Percentiles rank a stretch among this genome's conserved stretches.
Evolutionary conservation across 768 basidiomycete species (phyloP).

Genomic region (Leucocoprinus birnbaumii): DNA sequence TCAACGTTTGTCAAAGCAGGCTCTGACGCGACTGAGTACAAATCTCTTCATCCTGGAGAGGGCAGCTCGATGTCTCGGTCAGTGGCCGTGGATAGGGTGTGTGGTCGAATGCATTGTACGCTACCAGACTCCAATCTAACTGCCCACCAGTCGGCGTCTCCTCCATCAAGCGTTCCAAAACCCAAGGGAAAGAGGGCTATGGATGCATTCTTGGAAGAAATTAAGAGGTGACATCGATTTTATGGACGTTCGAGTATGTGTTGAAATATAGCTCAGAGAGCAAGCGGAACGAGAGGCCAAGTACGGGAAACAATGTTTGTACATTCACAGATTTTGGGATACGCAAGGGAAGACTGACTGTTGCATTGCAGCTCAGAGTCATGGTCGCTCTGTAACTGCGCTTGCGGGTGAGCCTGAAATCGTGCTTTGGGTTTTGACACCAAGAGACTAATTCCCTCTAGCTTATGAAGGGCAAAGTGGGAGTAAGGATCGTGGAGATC

Average conservation of each 20-base stretch:
- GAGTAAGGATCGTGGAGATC: constrained; percentile 86
- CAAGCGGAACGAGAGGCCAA: constrained; percentile 90
- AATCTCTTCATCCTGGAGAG: constrained; percentile 13
- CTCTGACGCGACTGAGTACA: constrained; percentile 41
- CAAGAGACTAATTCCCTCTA: background rate
- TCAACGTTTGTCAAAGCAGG: constrained; percentile 64
- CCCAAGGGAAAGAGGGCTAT: constrained; percentile 95
- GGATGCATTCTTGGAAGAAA: constrained; percentile 95
- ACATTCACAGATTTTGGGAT: too few relatives aligned
- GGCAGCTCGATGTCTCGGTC: background rate
- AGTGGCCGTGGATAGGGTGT: constrained; percentile 15
- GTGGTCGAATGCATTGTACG: constrained; percentile 4
- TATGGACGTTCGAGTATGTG: background rate
- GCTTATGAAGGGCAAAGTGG: constrained; percentile 92
- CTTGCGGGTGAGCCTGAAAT: constrained; percentile 51
- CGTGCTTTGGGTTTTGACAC: background rate
- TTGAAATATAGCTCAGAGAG: constrained; percentile 51
- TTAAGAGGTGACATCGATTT: constrained; percentile 65
- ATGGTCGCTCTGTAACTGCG: constrained; percentile 81
- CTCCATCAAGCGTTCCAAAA: constrained; percentile 51
- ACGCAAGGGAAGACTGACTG: too few relatives aligned
- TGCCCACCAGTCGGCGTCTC: constrained; percentile 50
- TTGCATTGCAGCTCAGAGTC: constrained; percentile 37
- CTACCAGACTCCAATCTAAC: background rate
- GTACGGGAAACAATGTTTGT: constrained; percentile 64